A percentile compares a stretch with the other conserved stretches of the same genome.
Evolutionary conservation across 345 rosid genomes (phyloP).

Genomic region (Aquilaria malaccensis): DNA sequence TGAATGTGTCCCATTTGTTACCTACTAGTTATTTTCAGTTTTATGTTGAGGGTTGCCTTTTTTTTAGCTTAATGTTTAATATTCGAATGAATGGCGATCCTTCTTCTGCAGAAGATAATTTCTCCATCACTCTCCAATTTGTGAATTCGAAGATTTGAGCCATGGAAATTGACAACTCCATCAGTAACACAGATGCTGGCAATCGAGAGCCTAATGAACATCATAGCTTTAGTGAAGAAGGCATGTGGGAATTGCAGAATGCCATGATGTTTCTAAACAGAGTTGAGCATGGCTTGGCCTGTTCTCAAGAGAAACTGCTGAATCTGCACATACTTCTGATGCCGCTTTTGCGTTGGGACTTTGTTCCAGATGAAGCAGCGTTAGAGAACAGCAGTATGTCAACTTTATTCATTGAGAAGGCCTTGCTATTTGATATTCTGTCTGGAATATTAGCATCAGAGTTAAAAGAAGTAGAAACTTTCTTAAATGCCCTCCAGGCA

Average conservation of each 20-base stretch:
- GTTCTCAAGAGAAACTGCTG: conserved; percentile 52
- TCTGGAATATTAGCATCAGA: conserved; percentile 74
- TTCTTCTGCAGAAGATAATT: conserved; percentile 1
- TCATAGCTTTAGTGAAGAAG: conserved; percentile 16
- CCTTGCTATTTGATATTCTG: conserved; percentile 63
- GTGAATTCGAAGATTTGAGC: conserved; percentile 13
- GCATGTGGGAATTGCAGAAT: conserved; percentile 32
- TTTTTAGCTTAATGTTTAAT: not conserved
- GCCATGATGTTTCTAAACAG: conserved; percentile 31
- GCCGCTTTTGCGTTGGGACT: conserved; percentile 68
- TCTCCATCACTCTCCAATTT: conserved; percentile 7
- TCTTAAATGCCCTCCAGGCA: conserved; percentile 49
- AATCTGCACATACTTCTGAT: conserved; percentile 64
- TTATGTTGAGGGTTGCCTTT: not conserved
- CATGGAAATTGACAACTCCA: conserved; percentile 15
- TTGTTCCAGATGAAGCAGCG: conserved; percentile 42
- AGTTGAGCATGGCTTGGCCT: conserved; percentile 46
- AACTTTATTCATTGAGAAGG: conserved; percentile 49
- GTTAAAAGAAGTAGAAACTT: conserved; percentile 63
- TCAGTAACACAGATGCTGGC: conserved; percentile 1
- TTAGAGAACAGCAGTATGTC: conserved; percentile 27
- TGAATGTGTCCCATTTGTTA: not conserved
- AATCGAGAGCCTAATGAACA: conserved; percentile 10
- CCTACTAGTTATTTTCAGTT: not conserved
- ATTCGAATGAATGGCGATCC: not conserved